These are phyloP conservation scores for Colletotrichum sp. DNA, from an alignment of 2,329 filamentous ascomycete species.

Conservation along the genomic window DNA sequence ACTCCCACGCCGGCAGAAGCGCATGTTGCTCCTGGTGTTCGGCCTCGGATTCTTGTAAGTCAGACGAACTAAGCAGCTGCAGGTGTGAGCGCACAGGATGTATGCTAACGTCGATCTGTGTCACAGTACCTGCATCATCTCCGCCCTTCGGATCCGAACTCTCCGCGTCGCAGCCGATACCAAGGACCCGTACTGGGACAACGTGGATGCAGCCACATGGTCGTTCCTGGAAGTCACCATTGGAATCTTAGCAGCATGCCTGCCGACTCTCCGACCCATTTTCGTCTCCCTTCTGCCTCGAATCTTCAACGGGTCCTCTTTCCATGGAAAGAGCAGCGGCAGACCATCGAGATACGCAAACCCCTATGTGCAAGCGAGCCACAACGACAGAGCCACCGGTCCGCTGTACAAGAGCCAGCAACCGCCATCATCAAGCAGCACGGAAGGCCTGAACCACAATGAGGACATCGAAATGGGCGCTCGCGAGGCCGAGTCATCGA, in stretches of 20 bases:
- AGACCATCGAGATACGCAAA: not conserved
- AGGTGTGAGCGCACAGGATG: not conserved
- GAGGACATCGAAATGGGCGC: conserved; percentile 1
- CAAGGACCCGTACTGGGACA: conserved; percentile 31
- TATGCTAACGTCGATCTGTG: not conserved
- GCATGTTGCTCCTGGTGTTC: conserved; percentile 26
- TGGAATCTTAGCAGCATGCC: conserved; percentile 31
- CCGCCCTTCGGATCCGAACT: conserved; percentile 33
- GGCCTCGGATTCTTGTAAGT: conserved; percentile 32
- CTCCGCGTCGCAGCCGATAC: conserved; percentile 26
- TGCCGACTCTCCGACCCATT: conserved; percentile 33
- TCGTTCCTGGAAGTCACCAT: conserved; percentile 34
- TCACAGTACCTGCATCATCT: conserved; percentile 29
- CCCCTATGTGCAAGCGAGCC: conserved; percentile 2
- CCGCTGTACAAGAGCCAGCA: not conserved
- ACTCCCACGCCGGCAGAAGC: conserved; percentile 26
- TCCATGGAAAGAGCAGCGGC: not conserved
- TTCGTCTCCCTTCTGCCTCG: conserved; percentile 26
- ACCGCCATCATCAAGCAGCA: not conserved
- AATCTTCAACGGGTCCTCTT: conserved; percentile 14
- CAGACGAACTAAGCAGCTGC: not conserved
- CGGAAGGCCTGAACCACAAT: not conserved
- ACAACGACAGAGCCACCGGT: conserved; percentile 20
- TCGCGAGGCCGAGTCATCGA: not conserved
- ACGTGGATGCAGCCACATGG: conserved; percentile 33